A percentile compares a stretch with the other conserved stretches of the same genome.
These are phyloP conservation scores for Kodamaea neixiangensis DNA, from an alignment of 805 yeast species.

Conservation along the genomic window DNA sequence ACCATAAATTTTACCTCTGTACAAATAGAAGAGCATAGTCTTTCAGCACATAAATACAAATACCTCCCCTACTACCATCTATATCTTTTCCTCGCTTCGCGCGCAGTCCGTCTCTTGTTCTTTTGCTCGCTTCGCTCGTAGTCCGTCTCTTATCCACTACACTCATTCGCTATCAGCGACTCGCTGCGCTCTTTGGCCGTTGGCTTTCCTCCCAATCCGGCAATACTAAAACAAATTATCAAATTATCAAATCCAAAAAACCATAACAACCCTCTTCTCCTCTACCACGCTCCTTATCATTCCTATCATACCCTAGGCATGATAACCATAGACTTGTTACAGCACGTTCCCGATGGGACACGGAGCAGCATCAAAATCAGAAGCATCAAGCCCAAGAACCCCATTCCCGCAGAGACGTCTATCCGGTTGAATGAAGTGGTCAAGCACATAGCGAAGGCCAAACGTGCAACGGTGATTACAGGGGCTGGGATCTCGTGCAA, in stretches of 20 bases:
- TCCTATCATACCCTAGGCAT: not conserved
- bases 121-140: too few relatives aligned
- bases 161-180: too few relatives aligned
- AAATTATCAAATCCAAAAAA: not conserved
- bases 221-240: constrained; percentile 1
- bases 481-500: constrained; percentile 98
- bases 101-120: too few relatives aligned
- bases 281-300: not conserved
- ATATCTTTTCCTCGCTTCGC: too few relatives aligned
- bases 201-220: not conserved
- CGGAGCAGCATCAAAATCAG: not conserved
- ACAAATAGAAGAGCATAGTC: not conserved
- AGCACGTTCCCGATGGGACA: not conserved
- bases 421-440: constrained; percentile 42
- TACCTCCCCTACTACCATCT: too few relatives aligned
- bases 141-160: too few relatives aligned
- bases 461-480: constrained; percentile 68
- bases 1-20: not conserved
- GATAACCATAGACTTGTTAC: constrained; percentile 16
- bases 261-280: not conserved
- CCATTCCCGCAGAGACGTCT: constrained; percentile 14
- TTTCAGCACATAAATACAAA: too few relatives aligned
- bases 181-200: too few relatives aligned
- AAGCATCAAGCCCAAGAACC: not conserved
- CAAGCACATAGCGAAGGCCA: constrained; percentile 50